Evolutionary conservation across 192 early-diverging fungal species (phyloP), one percentile per base, ranked within the genome.

Genomic region (Coemansia sp.): DNA sequence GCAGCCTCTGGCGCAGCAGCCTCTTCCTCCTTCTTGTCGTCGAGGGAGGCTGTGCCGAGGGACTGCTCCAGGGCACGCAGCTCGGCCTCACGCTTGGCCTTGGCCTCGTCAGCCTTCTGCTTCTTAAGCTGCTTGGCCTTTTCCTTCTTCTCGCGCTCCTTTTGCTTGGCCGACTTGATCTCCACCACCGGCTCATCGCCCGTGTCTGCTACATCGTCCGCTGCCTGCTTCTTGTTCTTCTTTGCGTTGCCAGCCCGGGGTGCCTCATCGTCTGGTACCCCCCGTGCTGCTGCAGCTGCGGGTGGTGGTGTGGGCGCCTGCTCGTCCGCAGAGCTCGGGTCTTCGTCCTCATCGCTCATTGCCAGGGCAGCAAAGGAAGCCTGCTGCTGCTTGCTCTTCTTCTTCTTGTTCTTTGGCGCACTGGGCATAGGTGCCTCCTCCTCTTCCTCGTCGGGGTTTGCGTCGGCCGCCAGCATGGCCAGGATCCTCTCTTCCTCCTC

Each of bases 91-190:
- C 51, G 59, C 55, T 77, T 70, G 60, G 56, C 48, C 46, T 62
- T 53, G 38, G 45, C 38, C 48, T 70, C 66, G 28, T 58, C 61
- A 4, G 61, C 60, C 51, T 65, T 57, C 17, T 66, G 55, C 44
- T 69, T 65, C 59, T 69, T 64, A 14, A 48, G 53, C 35, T 52
- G 51, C 52, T 68, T 64, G 18, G 50, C 64, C 38, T 46, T 53
- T 21, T 75, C 71, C 60, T 75, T 75, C 44, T 64, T 75, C 46
- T 72, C 65, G 38, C 67, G 73, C 68, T 79, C 69, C 54, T 75
- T 75, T 42, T 75, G 64, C 48, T 64, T 72, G 27, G 72, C 71
- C 0, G 69, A 67, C 47, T 68, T 76, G 39, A 80, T 63, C 26
- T 67, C 70, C 21, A 64, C 76, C 47, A 51, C 64, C 12, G 68